Evolutionary conservation across 345 rosid species (phyloP).

Genomic region (Laguncularia racemosa): DNA sequence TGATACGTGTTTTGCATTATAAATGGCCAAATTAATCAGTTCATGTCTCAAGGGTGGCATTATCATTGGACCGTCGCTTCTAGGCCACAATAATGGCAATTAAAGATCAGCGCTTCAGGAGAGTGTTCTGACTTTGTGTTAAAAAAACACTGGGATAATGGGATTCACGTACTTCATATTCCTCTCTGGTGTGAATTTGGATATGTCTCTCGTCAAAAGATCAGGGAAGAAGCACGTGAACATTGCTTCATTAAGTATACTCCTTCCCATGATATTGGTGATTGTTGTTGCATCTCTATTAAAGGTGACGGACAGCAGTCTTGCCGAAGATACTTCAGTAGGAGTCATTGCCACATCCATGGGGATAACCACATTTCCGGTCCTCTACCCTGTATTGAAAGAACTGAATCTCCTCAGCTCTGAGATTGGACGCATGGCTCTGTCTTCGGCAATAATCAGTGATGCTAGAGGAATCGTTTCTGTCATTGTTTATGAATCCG

Average conservation of each 20-base stretch:
- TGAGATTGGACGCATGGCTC: conserved; percentile 51
- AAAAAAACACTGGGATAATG: conserved; percentile 39
- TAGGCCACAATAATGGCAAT: conserved; percentile 39
- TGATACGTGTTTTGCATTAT: neutral
- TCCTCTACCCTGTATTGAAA: conserved; percentile 35
- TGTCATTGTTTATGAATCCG: conserved; percentile 28
- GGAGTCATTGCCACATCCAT: conserved; percentile 21
- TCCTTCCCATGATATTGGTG: conserved; percentile 17
- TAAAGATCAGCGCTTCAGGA: conserved; percentile 28
- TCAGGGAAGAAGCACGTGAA: conserved; percentile 34
- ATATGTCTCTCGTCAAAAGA: conserved; percentile 25
- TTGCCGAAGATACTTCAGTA: conserved; percentile 19
- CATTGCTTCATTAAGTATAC: conserved; percentile 24
- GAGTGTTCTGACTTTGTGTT: conserved; percentile 27
- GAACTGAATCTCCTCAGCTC: conserved; percentile 60
- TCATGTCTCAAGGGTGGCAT: conserved; percentile 59
- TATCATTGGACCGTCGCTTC: conserved; percentile 65
- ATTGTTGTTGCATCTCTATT: conserved; percentile 8
- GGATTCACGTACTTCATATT: conserved; percentile 58
- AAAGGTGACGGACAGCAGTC: conserved; percentile 19
- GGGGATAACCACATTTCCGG: conserved; percentile 39
- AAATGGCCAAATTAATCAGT: neutral
- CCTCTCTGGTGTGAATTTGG: conserved; percentile 45
- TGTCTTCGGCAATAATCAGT: conserved; percentile 33
- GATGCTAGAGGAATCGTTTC: conserved; percentile 27